Base-by-base conservation (phyloP, 768 basidiomycete genomes). In the Lactarius hatsudake region DNA sequence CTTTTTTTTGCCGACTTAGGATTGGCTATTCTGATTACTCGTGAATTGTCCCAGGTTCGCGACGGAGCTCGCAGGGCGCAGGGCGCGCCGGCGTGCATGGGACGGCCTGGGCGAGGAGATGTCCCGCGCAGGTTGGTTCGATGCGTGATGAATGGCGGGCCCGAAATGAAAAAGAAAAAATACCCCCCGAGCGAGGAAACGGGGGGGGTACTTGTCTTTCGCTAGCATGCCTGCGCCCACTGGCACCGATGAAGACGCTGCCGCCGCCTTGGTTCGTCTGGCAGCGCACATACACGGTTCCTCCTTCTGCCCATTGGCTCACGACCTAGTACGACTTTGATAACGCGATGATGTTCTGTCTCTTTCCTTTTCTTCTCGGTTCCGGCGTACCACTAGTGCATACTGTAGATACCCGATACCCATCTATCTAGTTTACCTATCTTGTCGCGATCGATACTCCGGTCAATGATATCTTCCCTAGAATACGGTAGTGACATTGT, bases 31-130 rank as follows among this genome's bases (percentile, higher is more conserved):
- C 51, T 53, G 23, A 53, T 6, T 13, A 4, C 23, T 23, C 23
- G 4, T 53, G 51, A 12, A 5, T 51, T n/a, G 6, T 5, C 48
- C 12, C 2, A 93, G 92, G 72, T 94, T 94, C 76, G 91, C 92
- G 8, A 92, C 90, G 0, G 92, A 94, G 75, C 78, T 94, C 10
- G 85, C 91, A 17, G 91, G 91, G 43, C 81, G 92, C 40, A 91
- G 89, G 74, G 88, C 87, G 10, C 80, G 87, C 57, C 78, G 82
- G 61, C 77, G 80, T 58, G 81, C 80, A 38, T 91, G 90, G 87
- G 81, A 82, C 42, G 89, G 89, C 6, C 78, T 94, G 5, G 87
- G 84, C 0, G 83, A 86, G 13, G 91, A 93, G 74, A 91, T 93
- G 89, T 76, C 79, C 4, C 79, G 80, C 64, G 87, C 87, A 2